Percentiles rank a stretch among this genome's conserved stretches.
These are phyloP conservation scores for Cercospora janseana DNA, from an alignment of 2,329 filamentous ascomycete species.

Conservation along the genomic window DNA sequence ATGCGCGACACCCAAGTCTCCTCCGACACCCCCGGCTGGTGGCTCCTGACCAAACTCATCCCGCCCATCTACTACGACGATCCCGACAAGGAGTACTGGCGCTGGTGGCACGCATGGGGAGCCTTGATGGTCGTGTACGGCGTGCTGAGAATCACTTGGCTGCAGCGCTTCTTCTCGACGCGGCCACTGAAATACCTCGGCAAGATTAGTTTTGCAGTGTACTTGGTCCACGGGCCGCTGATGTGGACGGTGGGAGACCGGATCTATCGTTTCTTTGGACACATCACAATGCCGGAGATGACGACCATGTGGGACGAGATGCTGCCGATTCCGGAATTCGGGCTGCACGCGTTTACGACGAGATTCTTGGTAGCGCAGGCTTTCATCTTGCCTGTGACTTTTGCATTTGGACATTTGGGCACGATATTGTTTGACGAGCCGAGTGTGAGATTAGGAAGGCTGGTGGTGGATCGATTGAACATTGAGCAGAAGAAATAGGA, in stretches of 20 bases:
- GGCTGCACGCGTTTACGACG: slow-evolving; percentile 53
- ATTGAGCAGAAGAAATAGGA: slow-evolving; percentile 18
- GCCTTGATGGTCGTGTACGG: slow-evolving; percentile 54
- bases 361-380: slow-evolving; percentile 56
- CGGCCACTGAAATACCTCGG: slow-evolving; percentile 57
- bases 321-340: slow-evolving; percentile 48
- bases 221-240: slow-evolving; percentile 60
- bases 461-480: slow-evolving; percentile 46
- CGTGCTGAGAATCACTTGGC: slow-evolving; percentile 46
- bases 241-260: slow-evolving; percentile 56
- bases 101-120: slow-evolving; percentile 58
- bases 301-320: slow-evolving; percentile 20
- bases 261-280: slow-evolving; percentile 52
- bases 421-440: slow-evolving; percentile 57
- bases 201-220: slow-evolving; percentile 60
- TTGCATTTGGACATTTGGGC: slow-evolving; percentile 58
- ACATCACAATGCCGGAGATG: slow-evolving; percentile 13
- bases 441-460: slow-evolving; percentile 56
- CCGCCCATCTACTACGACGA: slow-evolving; percentile 26
- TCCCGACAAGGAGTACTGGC: slow-evolving; percentile 37
- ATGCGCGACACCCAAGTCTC: slow-evolving; percentile 36
- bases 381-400: slow-evolving; percentile 54
- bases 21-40: slow-evolving; percentile 57
- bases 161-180: slow-evolving; percentile 54
- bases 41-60: slow-evolving; percentile 50